Evolutionary conservation across 2,329 filamentous ascomycete species (phyloP).

Genomic region (Ophiosphaerella narmari): DNA sequence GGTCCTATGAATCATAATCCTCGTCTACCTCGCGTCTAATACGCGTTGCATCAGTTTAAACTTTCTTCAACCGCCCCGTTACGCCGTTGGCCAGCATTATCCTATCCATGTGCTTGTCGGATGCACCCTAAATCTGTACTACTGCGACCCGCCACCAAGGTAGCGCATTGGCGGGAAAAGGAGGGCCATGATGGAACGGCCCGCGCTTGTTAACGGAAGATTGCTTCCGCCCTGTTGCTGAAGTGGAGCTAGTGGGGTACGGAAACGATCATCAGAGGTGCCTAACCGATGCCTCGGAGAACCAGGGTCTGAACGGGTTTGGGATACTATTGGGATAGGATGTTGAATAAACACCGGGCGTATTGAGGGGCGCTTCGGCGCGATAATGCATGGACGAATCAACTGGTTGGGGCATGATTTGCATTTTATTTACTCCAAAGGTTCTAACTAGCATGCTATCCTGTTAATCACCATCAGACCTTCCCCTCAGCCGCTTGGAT

Average conservation of each 20-base stretch:
- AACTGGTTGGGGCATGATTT: neutral
- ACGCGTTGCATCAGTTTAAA: too few relatives aligned
- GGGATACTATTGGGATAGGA: neutral
- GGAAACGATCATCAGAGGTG: conserved; percentile 1
- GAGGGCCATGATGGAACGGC: conserved; percentile 4
- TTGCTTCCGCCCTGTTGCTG: conserved; percentile 1
- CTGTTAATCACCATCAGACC: neutral
- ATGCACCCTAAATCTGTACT: too few relatives aligned
- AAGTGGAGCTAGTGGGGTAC: neutral
- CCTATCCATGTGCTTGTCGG: too few relatives aligned
- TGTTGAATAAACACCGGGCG: neutral
- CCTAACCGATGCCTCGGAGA: neutral
- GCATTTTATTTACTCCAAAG: neutral
- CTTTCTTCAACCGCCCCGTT: too few relatives aligned
- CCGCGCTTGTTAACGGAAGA: conserved; percentile 3
- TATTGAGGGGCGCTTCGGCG: neutral
- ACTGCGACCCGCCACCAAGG: neutral
- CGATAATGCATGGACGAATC: neutral
- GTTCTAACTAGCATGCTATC: neutral
- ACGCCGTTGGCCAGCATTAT: too few relatives aligned
- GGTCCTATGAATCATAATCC: too few relatives aligned
- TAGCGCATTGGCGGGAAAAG: neutral
- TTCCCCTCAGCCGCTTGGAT: neutral
- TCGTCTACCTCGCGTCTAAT: too few relatives aligned
- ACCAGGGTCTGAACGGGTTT: conserved; percentile 2